These are phyloP conservation scores for Elaeagnus macrophylla DNA, from an alignment of 306 rosid species.

Conservation along the genomic window DNA sequence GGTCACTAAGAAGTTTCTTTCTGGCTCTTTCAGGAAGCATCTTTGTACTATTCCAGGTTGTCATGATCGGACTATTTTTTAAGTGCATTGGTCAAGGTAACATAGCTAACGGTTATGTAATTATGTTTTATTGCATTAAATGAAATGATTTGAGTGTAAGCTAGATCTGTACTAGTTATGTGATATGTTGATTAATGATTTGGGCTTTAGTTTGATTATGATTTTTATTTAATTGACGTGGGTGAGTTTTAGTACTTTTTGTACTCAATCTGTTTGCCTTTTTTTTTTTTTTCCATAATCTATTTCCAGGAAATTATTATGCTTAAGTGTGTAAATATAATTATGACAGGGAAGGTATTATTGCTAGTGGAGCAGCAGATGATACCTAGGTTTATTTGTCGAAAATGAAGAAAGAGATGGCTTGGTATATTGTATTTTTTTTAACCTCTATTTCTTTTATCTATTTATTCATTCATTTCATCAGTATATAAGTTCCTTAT, in stretches of 20 bases:
- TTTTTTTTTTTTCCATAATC: background rate
- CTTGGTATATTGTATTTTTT: slow-evolving; percentile 38
- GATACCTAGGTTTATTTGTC: slow-evolving; percentile 68
- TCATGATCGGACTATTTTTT: slow-evolving; percentile 93
- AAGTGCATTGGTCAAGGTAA: slow-evolving; percentile 97
- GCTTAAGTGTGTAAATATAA: slow-evolving; percentile 21
- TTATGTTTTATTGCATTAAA: too few species aligned
- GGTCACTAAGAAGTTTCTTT: slow-evolving; percentile 13
- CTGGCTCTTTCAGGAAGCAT: slow-evolving; percentile 66
- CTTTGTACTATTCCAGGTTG: slow-evolving; percentile 75
- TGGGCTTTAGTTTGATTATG: too few species aligned
- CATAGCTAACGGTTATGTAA: slow-evolving; percentile 9
- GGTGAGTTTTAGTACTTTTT: too few species aligned
- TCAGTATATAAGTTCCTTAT: too few species aligned
- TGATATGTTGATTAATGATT: background rate
- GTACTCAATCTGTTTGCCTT: background rate
- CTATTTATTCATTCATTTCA: too few species aligned
- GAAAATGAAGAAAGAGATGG: slow-evolving; percentile 47
- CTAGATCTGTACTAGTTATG: background rate
- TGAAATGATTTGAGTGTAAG: background rate
- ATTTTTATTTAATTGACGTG: too few species aligned
- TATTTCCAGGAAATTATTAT: background rate
- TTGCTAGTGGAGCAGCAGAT: slow-evolving; percentile 98
- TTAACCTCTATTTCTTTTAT: background rate
- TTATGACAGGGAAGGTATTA: slow-evolving; percentile 63